Evolutionary conservation across 1,284 basidiomycete genomes (phyloP), one percentile per base, ranked within the genome.

Genomic region (Thecaphora thlaspeos): DNA sequence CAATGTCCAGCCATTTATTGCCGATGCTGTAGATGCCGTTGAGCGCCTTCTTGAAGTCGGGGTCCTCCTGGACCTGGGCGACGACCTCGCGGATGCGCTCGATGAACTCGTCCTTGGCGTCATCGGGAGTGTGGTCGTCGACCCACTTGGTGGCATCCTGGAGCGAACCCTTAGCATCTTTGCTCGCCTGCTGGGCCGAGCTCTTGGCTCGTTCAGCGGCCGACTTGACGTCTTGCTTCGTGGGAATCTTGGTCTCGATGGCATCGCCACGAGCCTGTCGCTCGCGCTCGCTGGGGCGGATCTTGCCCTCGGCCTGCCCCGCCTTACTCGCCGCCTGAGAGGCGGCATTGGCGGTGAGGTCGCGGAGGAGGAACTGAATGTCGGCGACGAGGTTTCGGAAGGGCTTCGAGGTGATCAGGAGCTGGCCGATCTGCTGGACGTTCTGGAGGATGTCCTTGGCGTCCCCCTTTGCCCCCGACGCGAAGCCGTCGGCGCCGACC

Each of bases 1-100:
- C 79, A 63, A 80, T 80, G 51, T 72, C 57, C 30, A 73, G 74
- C 75, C 81, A 82, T 73, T 81, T 81, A 71, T 81, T 81, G 67
- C 78, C 70, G 32, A 82, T 71, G 47, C 55, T 47, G 43, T 79
- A 70, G 38, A 82, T 75, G 24, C 80, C 78, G 46, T 78, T 74
- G 70, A 81, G 64, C 1, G 80, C 69, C 43, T 78, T 61, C 46
- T 76, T 68, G 72, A 81, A 82, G 45, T 81, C 74, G 32, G 78
- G 75, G 54, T 79, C 76, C 44, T 67, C 44, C 61, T 75, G 64
- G 23, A 72, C 61, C 39, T 63, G 62, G 54, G 65, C 53, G 39
- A 74, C 58, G 48, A 80, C 76, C 55, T 77, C 54, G 62, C 80
- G 79, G 48, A 81, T 70, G 19, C 78, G 69, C 52, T 80, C 72